Base-by-base conservation (phyloP, 768 basidiomycete genomes). In the Plicaturopsis crispa region DNA sequence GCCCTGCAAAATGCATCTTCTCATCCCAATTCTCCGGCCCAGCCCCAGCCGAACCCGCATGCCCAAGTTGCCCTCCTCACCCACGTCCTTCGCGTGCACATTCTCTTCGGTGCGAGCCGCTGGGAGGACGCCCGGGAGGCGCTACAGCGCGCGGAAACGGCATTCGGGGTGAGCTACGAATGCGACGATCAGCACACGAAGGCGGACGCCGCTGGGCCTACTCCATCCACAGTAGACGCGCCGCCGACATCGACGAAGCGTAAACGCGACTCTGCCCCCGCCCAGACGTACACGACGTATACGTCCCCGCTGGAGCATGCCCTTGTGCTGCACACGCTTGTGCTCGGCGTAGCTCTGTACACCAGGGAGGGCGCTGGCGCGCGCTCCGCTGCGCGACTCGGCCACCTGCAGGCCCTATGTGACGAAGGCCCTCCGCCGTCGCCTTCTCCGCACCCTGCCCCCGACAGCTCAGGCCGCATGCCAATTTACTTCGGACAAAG, bases 331-430 rank as follows among this genome's bases (percentile, higher is more conserved):
- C 82, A 87, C 48, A 54, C 74, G 6, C 73, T 88, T 17, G 67
- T 84, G 35, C 57, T 84, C 16, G 68, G 74, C 3, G 64, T 83
- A 6, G 54, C 79, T 16, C 83, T 71, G 49, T 66, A 75, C 47
- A 82, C 81, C 0, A 78, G 84, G 45, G 57, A 59, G 0, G 82
- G 82, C 5, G 61, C 65, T 36, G 62, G 71, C 4, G 51, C 61
- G 13, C 60, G 64, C 11, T 67, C 74, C 1, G 63, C 71, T n/a
- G 53, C 61, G 6, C 61, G 84, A 14, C 57, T 87, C 23, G 62
- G 69, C 24, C 64, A 65, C 32, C 54, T 89, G 1, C 85, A 89
- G 52, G 64, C 69, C n/a, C 55, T 84, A 19, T 66, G 88, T 36
- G 86, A 88, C 49, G 61, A 69, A 1, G 77, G 73, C 2, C 69